Conservation (phyloP, 106 monocot species). For the Phalaenopsis equestris region DNA sequence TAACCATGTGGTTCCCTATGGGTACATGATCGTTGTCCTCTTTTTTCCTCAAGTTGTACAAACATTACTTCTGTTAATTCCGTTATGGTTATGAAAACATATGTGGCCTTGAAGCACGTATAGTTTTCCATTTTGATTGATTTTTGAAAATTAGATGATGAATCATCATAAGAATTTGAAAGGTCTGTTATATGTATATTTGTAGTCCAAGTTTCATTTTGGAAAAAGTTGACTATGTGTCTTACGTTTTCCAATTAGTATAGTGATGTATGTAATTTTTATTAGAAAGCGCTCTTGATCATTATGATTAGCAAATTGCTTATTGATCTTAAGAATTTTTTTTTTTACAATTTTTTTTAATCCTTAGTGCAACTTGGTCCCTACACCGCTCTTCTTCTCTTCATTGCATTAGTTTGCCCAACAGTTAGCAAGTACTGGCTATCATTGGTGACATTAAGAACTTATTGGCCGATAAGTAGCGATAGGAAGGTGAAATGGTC, state of each 20-base stretch:
- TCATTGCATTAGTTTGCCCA: neutral
- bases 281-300: neutral
- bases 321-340: neutral
- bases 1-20: neutral
- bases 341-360: neutral
- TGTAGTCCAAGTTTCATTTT: neutral
- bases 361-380: neutral
- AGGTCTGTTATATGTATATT: neutral
- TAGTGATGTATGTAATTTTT: neutral
- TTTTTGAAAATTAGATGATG: neutral
- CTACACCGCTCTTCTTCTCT: neutral
- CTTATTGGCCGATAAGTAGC: neutral
- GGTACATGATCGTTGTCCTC: neutral
- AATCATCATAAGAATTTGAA: neutral
- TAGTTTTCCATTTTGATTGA: neutral
- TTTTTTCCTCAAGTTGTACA: neutral
- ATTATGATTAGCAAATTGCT: neutral
- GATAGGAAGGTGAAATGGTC: neutral
- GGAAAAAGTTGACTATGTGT: neutral
- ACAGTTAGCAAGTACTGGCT: neutral
- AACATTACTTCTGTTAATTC: neutral
- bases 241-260: too few relatives aligned
- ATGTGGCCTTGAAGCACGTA: neutral
- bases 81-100: too few relatives aligned
- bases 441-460: neutral